These are phyloP conservation scores for Calycina herbarum DNA, from an alignment of 2,329 filamentous ascomycete species.

Conservation along the genomic window DNA sequence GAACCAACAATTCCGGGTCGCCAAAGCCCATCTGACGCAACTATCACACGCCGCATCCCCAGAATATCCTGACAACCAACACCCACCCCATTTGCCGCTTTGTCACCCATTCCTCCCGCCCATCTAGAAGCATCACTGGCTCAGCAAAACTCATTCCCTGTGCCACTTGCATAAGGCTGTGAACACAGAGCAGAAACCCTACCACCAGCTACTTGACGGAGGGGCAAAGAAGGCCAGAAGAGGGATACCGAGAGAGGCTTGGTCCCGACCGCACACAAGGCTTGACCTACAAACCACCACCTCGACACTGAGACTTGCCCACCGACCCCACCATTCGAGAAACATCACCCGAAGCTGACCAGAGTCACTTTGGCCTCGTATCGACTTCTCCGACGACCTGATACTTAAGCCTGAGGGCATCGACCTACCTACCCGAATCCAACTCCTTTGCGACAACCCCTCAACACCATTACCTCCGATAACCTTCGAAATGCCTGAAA, in stretches of 20 bases:
- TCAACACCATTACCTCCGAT: background rate
- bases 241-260: constrained; percentile 6
- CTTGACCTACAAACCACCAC: background rate
- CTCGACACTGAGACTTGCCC: background rate
- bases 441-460: background rate
- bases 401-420: background rate
- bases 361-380: constrained; percentile 6
- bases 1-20: background rate
- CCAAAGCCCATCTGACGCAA: constrained; percentile 3
- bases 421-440: background rate
- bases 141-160: background rate
- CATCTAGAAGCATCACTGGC: constrained; percentile 3
- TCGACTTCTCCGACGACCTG: background rate
- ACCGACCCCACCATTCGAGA: constrained; percentile 11
- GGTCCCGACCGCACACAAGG: background rate
- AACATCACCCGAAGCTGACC: constrained; percentile 10
- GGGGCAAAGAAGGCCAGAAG: constrained; percentile 6
- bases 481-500: constrained; percentile 29
- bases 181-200: constrained; percentile 1
- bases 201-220: background rate
- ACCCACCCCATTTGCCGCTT: constrained; percentile 4
- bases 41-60: background rate
- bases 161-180: constrained; percentile 1
- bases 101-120: background rate
- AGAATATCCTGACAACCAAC: background rate